Base-by-base conservation (phyloP, 1,139 yeast species). In the Starmera stellimalicola region DNA sequence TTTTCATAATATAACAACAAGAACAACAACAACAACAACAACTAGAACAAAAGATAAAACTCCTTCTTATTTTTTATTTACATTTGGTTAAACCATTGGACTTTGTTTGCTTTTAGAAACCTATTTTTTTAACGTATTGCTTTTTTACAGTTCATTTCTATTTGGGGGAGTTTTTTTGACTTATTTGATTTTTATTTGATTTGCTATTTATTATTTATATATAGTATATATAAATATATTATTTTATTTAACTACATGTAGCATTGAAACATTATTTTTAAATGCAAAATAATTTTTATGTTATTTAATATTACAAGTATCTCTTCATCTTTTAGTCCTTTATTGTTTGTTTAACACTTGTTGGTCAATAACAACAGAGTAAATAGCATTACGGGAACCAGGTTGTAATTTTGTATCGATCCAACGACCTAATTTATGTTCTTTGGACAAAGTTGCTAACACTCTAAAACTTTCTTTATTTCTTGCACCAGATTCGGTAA, bases 341-440 rank as follows among this genome's bases (percentile, higher is more conserved):
- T 22, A 22, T 6, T 22, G 11, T 14, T 22, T 6, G 3, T 22
- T 8, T 8, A 22, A 22, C 25, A 22, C 41, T 32, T 47, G 52
- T 36, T 55, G 60, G 32, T 59, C 60, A 32, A 67, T 54, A 22
- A 57, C 62, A 37, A 66, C 70, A 7, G 73, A 68, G 42, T 62
- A 69, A 30, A 70, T 56, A 42, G 70, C 71, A 48, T 70, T 70
- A 47, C 74, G 63, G 15, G 68, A 64, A 16, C 70, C 70, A 7
- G 55, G 51, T 18, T 61, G 55, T 8, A 22, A 8, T 5, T 22
- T 22, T 16, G 58, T 47, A 27, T 58, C 53, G 12, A 67, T 51
- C 95, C 95, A 87, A 54, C 96, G 75, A 30, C 95, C 96, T 39
- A 83, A 67, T 50, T 81, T 74, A 53, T 82, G 95, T 55, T 88